These are phyloP conservation scores for Iris pallida DNA, from an alignment of 116 monocot genomes.

Conservation along the genomic window DNA sequence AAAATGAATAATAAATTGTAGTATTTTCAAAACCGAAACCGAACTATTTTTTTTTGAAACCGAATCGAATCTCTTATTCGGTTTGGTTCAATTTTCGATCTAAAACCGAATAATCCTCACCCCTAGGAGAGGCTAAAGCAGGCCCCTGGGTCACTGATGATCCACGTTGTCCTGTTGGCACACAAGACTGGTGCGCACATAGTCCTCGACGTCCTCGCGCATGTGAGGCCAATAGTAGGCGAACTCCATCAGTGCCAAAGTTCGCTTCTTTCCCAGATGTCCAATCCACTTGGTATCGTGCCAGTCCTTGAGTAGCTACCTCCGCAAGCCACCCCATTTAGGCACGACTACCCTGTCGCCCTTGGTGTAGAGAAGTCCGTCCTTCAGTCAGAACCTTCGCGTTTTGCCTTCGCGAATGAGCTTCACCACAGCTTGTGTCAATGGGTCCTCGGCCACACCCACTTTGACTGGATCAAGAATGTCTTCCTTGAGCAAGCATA, in stretches of 20 bases:
- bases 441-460: background rate
- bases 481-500: background rate
- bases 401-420: background rate
- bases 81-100: too few species aligned
- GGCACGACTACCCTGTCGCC: too few species aligned
- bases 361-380: background rate
- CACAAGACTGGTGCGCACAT: background rate
- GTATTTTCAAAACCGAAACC: too few species aligned
- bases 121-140: too few species aligned
- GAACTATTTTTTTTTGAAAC: too few species aligned
- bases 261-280: background rate
- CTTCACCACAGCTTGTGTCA: background rate
- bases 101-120: too few species aligned
- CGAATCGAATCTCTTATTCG: too few species aligned
- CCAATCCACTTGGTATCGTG: background rate
- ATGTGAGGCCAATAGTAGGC: background rate
- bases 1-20: too few species aligned
- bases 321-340: background rate
- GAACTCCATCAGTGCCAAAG: background rate
- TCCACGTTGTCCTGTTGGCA: background rate
- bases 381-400: background rate
- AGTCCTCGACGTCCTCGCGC: background rate
- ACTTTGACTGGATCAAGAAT: background rate
- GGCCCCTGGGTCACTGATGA: background rate
- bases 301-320: background rate